Evolutionary conservation across 2,329 filamentous ascomycete species (phyloP).

Genomic region (Aspergillus piperis): DNA sequence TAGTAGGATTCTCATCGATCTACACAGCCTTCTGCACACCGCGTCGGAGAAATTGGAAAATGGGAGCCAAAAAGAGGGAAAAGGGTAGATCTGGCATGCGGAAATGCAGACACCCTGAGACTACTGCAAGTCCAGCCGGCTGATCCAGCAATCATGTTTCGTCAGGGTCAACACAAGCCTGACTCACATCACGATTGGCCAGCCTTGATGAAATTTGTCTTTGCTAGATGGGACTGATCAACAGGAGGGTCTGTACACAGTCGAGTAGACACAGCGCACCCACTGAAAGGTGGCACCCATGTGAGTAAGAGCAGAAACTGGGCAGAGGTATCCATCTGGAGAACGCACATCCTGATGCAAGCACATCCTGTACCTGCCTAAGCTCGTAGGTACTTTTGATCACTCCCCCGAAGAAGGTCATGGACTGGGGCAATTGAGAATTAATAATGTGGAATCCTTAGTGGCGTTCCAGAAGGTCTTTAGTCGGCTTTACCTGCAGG

Average conservation of each 20-base stretch:
- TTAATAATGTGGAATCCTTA: constrained; percentile 10
- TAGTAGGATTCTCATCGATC: not conserved
- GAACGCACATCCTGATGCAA: not conserved
- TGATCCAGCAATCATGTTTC: constrained; percentile 12
- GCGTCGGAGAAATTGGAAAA: not conserved
- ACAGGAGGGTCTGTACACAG: not conserved
- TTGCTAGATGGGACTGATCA: not conserved
- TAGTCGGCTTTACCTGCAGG: constrained; percentile 16
- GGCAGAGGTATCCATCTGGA: not conserved
- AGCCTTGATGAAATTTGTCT: not conserved
- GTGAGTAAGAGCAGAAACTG: not conserved
- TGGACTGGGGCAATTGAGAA: not conserved
- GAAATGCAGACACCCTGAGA: constrained; percentile 15
- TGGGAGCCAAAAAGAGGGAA: not conserved
- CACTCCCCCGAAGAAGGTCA: not conserved
- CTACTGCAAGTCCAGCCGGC: constrained; percentile 17
- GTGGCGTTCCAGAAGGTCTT: constrained; percentile 19
- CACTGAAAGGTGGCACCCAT: not conserved
- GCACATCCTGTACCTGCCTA: not conserved
- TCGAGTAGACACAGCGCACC: not conserved
- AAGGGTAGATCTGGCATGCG: constrained; percentile 12
- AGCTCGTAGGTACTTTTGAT: constrained; percentile 1
- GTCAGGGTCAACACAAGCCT: constrained; percentile 2
- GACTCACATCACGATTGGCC: constrained; percentile 8
- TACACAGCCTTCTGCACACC: not conserved